These are phyloP conservation scores for Alternaria sp. DNA, from an alignment of 2,329 filamentous ascomycete genomes.

Conservation along the genomic window DNA sequence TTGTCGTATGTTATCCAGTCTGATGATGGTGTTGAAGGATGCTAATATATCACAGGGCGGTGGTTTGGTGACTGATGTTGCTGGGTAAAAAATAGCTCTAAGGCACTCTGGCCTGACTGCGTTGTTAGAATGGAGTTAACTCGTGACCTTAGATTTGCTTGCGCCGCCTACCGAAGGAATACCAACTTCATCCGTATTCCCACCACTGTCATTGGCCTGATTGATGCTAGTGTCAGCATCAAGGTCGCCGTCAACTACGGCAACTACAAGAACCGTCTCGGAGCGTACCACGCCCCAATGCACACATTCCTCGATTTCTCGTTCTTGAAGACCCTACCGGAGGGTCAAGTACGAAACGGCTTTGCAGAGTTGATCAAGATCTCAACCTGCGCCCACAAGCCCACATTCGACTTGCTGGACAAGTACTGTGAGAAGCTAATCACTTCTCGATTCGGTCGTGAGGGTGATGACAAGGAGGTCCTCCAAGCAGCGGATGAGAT, in stretches of 20 bases:
- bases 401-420: slow-evolving; percentile 73
- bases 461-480: slow-evolving; percentile 66
- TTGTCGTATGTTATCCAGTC: slow-evolving; percentile 36
- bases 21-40: not conserved
- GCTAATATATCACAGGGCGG: slow-evolving; percentile 47
- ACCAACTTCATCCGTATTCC: slow-evolving; percentile 78
- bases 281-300: slow-evolving; percentile 75
- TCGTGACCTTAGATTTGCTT: slow-evolving; percentile 57
- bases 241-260: slow-evolving; percentile 82
- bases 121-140: slow-evolving; percentile 32
- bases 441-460: slow-evolving; percentile 68
- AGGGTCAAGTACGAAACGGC: slow-evolving; percentile 74
- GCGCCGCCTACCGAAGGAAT: slow-evolving; percentile 74
- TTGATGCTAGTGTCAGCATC: slow-evolving; percentile 78
- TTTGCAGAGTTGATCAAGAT: slow-evolving; percentile 82
- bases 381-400: slow-evolving; percentile 71
- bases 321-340: slow-evolving; percentile 73
- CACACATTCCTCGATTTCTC: slow-evolving; percentile 78
- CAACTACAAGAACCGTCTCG: slow-evolving; percentile 77
- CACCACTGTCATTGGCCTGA: slow-evolving; percentile 77
- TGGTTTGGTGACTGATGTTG: slow-evolving; percentile 60
- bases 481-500: slow-evolving; percentile 70
- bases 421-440: slow-evolving; percentile 75
- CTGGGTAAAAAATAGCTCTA: slow-evolving; percentile 66
- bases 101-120: slow-evolving; percentile 59